Conservation (phyloP, 2,329 filamentous ascomycete genomes). For the Simplicillium aogashimaense region DNA sequence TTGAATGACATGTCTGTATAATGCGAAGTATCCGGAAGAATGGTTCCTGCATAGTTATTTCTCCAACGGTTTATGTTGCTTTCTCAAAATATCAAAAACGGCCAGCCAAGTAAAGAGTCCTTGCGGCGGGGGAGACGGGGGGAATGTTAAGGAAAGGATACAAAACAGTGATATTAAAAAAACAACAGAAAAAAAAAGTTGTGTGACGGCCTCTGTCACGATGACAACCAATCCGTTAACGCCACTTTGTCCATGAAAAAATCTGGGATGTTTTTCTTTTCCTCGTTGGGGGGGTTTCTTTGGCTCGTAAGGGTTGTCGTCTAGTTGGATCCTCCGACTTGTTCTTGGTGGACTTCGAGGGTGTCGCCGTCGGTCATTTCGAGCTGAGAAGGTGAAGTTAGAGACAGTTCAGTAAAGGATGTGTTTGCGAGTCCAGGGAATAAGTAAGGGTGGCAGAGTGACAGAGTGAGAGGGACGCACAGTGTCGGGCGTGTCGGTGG, state of each 20-base stretch:
- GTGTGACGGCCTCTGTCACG: background rate
- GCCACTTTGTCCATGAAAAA: background rate
- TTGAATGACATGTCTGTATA: too few relatives aligned
- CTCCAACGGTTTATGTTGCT: too few relatives aligned
- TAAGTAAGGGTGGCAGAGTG: background rate
- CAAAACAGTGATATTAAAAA: background rate
- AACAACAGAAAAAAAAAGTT: background rate
- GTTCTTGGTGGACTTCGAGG: slow-evolving; percentile 95
- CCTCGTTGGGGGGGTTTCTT: background rate
- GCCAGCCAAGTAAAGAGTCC: too few relatives aligned
- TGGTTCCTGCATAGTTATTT: too few relatives aligned
- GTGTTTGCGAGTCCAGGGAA: too few relatives aligned
- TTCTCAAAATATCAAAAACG: too few relatives aligned
- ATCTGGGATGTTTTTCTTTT: too few relatives aligned
- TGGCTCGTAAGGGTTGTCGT: background rate
- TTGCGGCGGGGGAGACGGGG: too few relatives aligned
- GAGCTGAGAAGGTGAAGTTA: slow-evolving; percentile 46
- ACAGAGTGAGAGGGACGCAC: slow-evolving; percentile 45
- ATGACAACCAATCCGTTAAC: background rate
- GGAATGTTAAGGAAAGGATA: background rate
- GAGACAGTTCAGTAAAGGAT: too few relatives aligned
- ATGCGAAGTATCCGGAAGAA: too few relatives aligned
- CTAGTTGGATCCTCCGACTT: slow-evolving; percentile 65
- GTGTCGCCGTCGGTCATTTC: slow-evolving; percentile 96
- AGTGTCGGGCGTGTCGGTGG: slow-evolving; percentile 79